Conservation (phyloP, 352 stramenopile species). For the Phytophthora sp. region DNA sequence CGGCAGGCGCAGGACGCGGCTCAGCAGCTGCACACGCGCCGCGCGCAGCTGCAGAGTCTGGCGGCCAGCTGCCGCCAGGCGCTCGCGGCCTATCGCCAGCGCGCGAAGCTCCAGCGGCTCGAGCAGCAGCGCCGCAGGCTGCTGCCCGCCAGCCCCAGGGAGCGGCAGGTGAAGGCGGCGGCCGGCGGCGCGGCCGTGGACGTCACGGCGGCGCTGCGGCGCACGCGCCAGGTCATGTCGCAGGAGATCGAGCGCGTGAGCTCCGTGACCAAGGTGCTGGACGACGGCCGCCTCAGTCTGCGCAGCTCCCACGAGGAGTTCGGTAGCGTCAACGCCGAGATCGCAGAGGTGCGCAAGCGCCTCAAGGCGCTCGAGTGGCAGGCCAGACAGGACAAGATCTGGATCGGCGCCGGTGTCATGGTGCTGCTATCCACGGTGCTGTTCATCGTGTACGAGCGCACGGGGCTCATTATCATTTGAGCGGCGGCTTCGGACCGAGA, state of each 20-base stretch:
- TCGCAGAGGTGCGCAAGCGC: conserved; percentile 58
- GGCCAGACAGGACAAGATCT: conserved; percentile 76
- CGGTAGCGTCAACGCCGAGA: conserved; percentile 57
- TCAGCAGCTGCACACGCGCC: conserved; percentile 38
- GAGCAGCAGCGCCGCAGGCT: conserved; percentile 57
- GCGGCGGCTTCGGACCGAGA: background rate
- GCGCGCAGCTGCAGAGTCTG: conserved; percentile 42
- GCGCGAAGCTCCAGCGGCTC: conserved; percentile 62
- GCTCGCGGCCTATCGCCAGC: conserved; percentile 66
- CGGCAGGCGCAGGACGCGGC: conserved; percentile 22
- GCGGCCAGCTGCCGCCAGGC: conserved; percentile 56
- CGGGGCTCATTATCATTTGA: conserved; percentile 71
- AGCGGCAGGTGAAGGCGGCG: conserved; percentile 6
- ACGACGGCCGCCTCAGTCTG: conserved; percentile 64
- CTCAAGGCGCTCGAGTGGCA: conserved; percentile 80
- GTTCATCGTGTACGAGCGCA: conserved; percentile 82
- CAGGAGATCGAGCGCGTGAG: conserved; percentile 76
- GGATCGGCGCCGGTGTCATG: conserved; percentile 70
- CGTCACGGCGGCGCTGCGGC: conserved; percentile 67
- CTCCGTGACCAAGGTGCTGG: conserved; percentile 69
- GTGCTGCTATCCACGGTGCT: conserved; percentile 69
- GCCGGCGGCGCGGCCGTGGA: conserved; percentile 50
- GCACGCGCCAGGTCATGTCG: conserved; percentile 70
- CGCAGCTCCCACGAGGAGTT: conserved; percentile 72
- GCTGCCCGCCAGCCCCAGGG: conserved; percentile 39